Evolutionary conservation across 768 basidiomycete genomes (phyloP).

Genomic region (Suillus americanus): DNA sequence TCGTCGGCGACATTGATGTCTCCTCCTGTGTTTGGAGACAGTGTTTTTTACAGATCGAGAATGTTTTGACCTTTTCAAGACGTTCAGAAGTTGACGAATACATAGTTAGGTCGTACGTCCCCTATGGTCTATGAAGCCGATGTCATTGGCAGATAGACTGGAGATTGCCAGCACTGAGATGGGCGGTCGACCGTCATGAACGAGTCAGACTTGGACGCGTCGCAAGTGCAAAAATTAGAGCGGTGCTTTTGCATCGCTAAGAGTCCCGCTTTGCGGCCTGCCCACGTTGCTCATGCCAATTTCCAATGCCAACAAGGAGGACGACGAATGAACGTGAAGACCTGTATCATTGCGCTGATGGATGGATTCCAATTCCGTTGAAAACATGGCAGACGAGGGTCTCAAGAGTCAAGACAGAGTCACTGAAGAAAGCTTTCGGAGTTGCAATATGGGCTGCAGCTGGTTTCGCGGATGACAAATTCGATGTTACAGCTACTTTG

Average conservation of each 20-base stretch:
- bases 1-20: slow-evolving; percentile 82
- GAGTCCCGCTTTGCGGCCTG: neutral
- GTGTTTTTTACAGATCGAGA: neutral
- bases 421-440: neutral
- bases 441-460: neutral
- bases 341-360: neutral
- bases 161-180: neutral
- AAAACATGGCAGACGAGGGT: neutral
- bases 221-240: neutral
- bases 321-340: neutral
- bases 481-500: neutral
- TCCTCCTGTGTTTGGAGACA: slow-evolving; percentile 40
- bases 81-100: neutral
- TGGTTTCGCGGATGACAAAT: neutral
- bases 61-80: neutral
- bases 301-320: neutral
- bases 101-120: neutral
- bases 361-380: neutral
- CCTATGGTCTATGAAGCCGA: neutral
- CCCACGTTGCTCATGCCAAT: neutral
- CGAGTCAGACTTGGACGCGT: neutral
- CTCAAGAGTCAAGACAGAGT: neutral
- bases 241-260: neutral
- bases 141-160: neutral
- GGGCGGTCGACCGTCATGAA: neutral